Base-by-base conservation (phyloP, 2,329 filamentous ascomycete species). In the Elsinoe necatrix region DNA sequence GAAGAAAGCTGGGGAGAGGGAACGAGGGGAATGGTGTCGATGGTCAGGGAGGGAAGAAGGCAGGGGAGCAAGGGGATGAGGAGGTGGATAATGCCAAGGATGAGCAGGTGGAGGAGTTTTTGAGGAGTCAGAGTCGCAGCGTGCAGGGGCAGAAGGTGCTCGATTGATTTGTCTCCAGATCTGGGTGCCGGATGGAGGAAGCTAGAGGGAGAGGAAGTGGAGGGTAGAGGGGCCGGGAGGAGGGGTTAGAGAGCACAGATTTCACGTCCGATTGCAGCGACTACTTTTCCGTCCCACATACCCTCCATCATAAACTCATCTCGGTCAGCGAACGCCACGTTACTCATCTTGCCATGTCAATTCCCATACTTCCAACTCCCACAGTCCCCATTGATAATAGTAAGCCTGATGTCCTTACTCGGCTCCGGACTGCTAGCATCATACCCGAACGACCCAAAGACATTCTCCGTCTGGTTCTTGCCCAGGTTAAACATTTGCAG, bases 41-140 rank as follows among this genome's bases (percentile, higher is more conserved):
- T 52, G 57, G 64, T 20, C 63, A 66, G 25, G 57, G 56, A n/a
- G 27, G 52, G n/a, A 34, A 39, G 16, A 50, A 58, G 39, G 58
- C 61, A 54, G 58, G 58, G 52, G 59, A 59, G 52, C 58, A 61
- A 57, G 61, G 63, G 18, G 69, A 71, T 57, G 61, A 63, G 3
- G 58, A 59, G 50, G 63, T 71, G 11, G 66, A 71, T 58, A 57
- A 59, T 25, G 61, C 68, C 60, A 62, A 61, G 5, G 60, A 60
- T 39, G 61, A 61, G 57, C 62, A 66, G 27, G 64, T 71, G 31
- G 69, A 72, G 58, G 69, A 71, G 60, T 71, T 68, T 55, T 60
- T 72, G 58, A 61, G 69, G 60, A 62, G 60, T 55, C 61, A 66
- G 62, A 55, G 11, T 21, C 29, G 48, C 31, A 52, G 48, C 25